Percentiles rank a stretch among this genome's conserved stretches.
These are phyloP conservation scores for Phytophthora ohioensis DNA, from an alignment of 352 stramenopile species.

Conservation along the genomic window DNA sequence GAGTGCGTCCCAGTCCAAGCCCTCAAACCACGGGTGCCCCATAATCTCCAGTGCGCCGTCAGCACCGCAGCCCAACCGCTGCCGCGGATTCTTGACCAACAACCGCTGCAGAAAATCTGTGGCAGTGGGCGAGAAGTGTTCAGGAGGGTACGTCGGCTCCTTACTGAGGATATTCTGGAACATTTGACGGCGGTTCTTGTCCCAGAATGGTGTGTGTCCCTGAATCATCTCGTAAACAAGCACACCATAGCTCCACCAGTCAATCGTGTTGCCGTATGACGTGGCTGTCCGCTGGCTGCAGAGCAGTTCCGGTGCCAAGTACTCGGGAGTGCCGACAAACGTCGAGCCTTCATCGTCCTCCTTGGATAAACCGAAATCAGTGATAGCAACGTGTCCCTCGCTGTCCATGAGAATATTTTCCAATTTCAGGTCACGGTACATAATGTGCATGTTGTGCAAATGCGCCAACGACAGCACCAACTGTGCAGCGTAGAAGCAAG, in stretches of 20 bases:
- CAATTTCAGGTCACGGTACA: conserved; percentile 92
- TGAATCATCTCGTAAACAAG: conserved; percentile 91
- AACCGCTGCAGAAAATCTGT: conserved; percentile 75
- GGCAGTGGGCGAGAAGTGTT: conserved; percentile 70
- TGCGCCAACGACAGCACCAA: conserved; percentile 84
- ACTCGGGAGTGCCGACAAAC: conserved; percentile 87
- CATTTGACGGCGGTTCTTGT: conserved; percentile 88
- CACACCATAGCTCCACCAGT: conserved; percentile 91
- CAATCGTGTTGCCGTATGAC: conserved; percentile 87
- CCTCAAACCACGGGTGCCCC: conserved; percentile 82
- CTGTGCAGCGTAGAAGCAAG: conserved; percentile 89
- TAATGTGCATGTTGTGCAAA: conserved; percentile 89
- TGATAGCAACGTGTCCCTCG: conserved; percentile 86
- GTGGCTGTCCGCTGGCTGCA: conserved; percentile 72
- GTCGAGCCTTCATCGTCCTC: conserved; percentile 87
- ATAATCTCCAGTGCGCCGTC: conserved; percentile 83
- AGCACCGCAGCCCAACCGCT: conserved; percentile 70
- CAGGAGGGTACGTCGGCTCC: conserved; percentile 64
- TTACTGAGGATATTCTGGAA: conserved; percentile 89
- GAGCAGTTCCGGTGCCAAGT: conserved; percentile 85
- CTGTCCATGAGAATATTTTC: conserved; percentile 92
- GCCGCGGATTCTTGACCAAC: conserved; percentile 77
- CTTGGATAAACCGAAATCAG: conserved; percentile 91
- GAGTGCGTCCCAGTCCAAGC: conserved; percentile 82
- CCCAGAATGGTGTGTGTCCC: conserved; percentile 84